Conservation (phyloP, 805 yeast genomes). For the Suhomyces sp. region DNA sequence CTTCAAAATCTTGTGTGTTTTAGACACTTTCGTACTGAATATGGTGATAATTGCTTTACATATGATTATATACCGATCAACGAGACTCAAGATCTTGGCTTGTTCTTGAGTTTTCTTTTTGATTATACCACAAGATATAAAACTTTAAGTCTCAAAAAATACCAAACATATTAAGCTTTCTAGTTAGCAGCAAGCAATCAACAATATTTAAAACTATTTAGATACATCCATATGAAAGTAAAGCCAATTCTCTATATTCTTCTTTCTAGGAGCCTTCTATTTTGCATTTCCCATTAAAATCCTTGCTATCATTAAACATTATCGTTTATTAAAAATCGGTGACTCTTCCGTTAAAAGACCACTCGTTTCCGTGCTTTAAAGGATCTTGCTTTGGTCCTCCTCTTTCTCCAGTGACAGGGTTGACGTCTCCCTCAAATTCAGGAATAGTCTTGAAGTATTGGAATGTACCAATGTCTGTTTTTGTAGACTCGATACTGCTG, state of each 20-base stretch:
- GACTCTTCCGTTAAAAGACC: slow-evolving; percentile 93
- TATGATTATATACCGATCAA: no score
- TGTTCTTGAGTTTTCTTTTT: no score
- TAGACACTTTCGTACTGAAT: background rate
- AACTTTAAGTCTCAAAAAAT: no score
- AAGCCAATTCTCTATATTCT: background rate
- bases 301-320: no score
- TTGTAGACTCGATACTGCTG: slow-evolving; percentile 5
- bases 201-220: no score
- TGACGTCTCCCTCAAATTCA: slow-evolving; percentile 91
- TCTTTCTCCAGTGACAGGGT: slow-evolving; percentile 91
- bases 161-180: no score
- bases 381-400: slow-evolving; percentile 99
- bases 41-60: background rate
- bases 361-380: slow-evolving; percentile 76
- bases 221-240: no score
- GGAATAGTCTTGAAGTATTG: slow-evolving; percentile 77
- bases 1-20: background rate
- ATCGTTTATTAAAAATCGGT: slow-evolving; percentile 77
- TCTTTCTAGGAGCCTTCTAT: no score
- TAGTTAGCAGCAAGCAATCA: no score
- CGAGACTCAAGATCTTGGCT: no score
- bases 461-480: slow-evolving; percentile 58
- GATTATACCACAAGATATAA: no score
- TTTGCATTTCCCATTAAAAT: no score